Conservation (phyloP, 176 grass and related monocot species). For the Puya raimondii region DNA sequence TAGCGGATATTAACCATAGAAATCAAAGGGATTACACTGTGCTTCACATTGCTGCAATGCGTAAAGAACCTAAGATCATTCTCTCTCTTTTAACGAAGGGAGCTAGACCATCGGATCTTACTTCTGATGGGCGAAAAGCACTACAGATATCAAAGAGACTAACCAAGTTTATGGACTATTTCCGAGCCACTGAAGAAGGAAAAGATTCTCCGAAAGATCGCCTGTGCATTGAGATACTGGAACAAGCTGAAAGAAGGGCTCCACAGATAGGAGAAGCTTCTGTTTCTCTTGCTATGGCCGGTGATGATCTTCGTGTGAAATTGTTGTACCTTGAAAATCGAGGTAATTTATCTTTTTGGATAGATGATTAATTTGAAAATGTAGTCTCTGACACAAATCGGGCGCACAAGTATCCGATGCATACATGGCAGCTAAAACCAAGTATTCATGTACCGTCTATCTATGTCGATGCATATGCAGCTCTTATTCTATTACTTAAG, state of each 20-base stretch:
- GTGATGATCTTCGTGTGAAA: constrained; percentile 40
- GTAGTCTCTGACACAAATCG: neutral
- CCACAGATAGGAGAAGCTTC: constrained; percentile 63
- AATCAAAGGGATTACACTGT: constrained; percentile 79
- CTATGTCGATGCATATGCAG: no score
- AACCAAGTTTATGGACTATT: constrained; percentile 43
- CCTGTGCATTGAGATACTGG: constrained; percentile 70
- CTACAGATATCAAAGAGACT: constrained; percentile 69
- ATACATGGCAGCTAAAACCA: no score
- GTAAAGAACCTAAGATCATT: constrained; percentile 87
- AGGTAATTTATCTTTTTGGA: constrained; percentile 35
- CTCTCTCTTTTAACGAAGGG: constrained; percentile 89
- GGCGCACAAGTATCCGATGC: no score
- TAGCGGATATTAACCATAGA: constrained; percentile 81
- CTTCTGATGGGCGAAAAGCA: constrained; percentile 70
- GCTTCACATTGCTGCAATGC: constrained; percentile 69
- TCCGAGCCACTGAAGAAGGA: constrained; percentile 33
- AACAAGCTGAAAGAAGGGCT: constrained; percentile 67
- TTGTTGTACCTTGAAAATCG: constrained; percentile 81
- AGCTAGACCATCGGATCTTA: constrained; percentile 56
- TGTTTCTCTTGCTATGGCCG: constrained; percentile 58
- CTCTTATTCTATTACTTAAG: neutral
- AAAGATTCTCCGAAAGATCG: constrained; percentile 48
- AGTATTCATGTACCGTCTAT: no score
- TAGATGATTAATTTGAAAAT: neutral